Base-by-base conservation (phyloP, 2,329 filamentous ascomycete species). In the Trichoderma endophyticum region DNA sequence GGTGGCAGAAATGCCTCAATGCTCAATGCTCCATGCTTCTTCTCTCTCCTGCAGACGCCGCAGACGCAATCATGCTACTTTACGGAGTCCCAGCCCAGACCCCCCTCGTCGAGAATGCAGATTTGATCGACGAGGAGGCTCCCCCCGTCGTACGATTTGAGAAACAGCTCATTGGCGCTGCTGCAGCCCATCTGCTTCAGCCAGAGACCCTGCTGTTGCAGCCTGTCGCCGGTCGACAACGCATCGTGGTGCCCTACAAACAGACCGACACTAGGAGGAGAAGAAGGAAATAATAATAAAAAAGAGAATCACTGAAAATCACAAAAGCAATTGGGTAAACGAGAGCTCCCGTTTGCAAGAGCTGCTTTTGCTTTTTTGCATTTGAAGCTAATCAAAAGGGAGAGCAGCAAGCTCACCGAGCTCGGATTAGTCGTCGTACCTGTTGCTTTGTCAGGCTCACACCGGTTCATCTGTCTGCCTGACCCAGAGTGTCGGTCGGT, bases 41-140 rank as follows among this genome's bases (percentile, higher is more conserved):
- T 21, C 39, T 28, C 71, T 62, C 63, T 57, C 57, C 48, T 65
- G 70, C 72, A 67, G 65, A 63, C 57, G 73, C 70, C 73, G 66
- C 73, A 71, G 72, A 72, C 69, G 65, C 69, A 72, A 70, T 73
- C 60, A 48, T 69, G 61, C 39, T 56, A 56, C 69, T 63, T 39
- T 24, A 36, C 34, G 64, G 30, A 54, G 48, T 28, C n/a, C 48
- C 60, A 34, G 48, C 43, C 39, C 39, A 43, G 39, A 43, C 15
- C 69, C 51, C 61, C 61, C 51, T 60, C 51, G 60, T 60, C 61
- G 48, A 32, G 34, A 32, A 60, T 70, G 68, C 39, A 70, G 68
- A 70, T 70, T 70, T 56, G 68, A 70, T 70, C 68, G 68, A 64
- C 68, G 60, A 56, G 39, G 60, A 63, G 39, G 57, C 68, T 57